phyloP scores from a whole-genome alignment of 148 eudicot species.

The Cornus florida region DNA sequence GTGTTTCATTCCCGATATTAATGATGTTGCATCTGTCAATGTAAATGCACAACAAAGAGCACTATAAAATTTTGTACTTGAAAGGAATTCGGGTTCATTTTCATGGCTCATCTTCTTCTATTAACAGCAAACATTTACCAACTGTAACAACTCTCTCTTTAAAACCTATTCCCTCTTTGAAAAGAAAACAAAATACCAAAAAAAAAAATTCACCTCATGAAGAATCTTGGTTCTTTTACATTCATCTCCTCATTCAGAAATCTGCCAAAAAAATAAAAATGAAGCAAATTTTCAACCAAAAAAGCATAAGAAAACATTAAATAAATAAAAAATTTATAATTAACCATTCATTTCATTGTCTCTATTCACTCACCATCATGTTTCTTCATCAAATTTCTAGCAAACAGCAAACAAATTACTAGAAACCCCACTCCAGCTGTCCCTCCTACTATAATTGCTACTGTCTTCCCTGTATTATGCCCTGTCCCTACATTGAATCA shows the following conservation, averaged over 20 bases:
- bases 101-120: background rate
- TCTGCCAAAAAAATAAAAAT: slow-evolving; percentile 52
- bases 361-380: slow-evolving; percentile 63
- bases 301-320: background rate
- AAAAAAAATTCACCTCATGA: slow-evolving; percentile 34
- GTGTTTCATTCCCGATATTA: no score
- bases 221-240: slow-evolving; percentile 20
- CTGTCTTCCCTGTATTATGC: slow-evolving; percentile 75
- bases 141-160: background rate
- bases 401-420: slow-evolving; percentile 65
- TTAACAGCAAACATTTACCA: background rate
- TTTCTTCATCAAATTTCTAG: slow-evolving; percentile 70
- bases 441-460: slow-evolving; percentile 95
- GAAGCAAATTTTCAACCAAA: slow-evolving; percentile 13
- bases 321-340: background rate
- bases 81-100: no score
- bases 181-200: background rate
- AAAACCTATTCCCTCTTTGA: background rate
- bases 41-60: no score
- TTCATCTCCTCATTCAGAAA: slow-evolving; percentile 44
- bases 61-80: no score
- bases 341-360: background rate
- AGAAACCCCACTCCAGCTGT: slow-evolving; percentile 87
- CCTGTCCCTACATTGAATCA: slow-evolving; percentile 46
- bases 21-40: no score